Evolutionary conservation across 306 rosid species (phyloP), one percentile per base, ranked within the genome.

Genomic region (Trifolium subterraneum): DNA sequence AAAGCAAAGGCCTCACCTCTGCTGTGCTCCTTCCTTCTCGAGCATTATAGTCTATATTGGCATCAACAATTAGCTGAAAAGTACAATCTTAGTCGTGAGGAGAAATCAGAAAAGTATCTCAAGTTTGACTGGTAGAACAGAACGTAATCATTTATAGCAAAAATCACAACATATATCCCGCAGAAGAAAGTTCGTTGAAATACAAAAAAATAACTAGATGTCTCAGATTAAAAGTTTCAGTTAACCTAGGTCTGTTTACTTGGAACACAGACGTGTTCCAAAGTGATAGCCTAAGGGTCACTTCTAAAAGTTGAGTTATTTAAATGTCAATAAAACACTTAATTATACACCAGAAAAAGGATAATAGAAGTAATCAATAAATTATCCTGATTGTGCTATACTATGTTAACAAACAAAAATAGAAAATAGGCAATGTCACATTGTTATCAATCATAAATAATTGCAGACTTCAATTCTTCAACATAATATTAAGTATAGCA

Each of bases 1-100:
- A 72, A 69, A 69, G 59, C 56, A 39, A 75, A 83, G 51, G 62
- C 64, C 85, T 85, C 82, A 90, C 99, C 93, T 89, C 96, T 14
- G 86, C 88, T 11, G 92, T 86, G 90, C 97, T 90, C 81, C 91
- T 88, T 79, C 90, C 92, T 87, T 95, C 96, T 44, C 93, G 90
- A 75, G 96, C 87, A 89, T 92, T 83, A 78, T 95, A 88, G 62
- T 88, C 78, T 78, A 95, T 68, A 69, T 88, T 92, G 68, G 86
- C 93, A 81, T 92, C 96, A 56, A 87, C 88, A 70, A 80, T 72
- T 82, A 84, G 76, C 99, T 95, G 86, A 82, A 78, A 76, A 68
- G 14, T 56, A 78, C 63, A 71, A 70, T 4, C 31, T 16, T 5
- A 3, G 70, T 79, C 73, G n/a, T 15, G 61, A 38, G 36, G 25